A percentile compares a stretch with the other conserved stretches of the same genome.
Conservation (phyloP, 2,329 filamentous ascomycete genomes). For the Ascochyta pisi region DNA sequence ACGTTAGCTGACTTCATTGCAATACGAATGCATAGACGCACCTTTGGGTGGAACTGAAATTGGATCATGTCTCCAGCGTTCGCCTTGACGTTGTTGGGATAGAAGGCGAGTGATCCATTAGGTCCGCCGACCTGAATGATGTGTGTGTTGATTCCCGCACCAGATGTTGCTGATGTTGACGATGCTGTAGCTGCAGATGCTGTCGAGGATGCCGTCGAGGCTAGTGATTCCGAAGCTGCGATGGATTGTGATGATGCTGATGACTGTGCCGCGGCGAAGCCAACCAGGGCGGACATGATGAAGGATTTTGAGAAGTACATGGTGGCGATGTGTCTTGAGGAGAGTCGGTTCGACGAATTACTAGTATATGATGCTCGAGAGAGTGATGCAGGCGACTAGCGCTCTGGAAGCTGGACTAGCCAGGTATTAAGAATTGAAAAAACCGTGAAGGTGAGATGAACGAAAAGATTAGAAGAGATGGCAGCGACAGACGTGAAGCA, state of each 20-base stretch:
- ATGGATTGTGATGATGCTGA: conserved; percentile 18
- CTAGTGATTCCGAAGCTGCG: conserved; percentile 28
- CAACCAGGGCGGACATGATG: conserved; percentile 40
- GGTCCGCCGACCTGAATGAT: conserved; percentile 70
- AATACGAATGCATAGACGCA: conserved; percentile 25
- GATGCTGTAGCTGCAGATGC: conserved; percentile 14
- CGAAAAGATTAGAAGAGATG: conserved; percentile 39
- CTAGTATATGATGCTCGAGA: conserved; percentile 28
- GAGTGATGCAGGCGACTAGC: conserved; percentile 47
- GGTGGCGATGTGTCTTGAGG: conserved; percentile 22
- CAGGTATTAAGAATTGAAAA: conserved; percentile 48
- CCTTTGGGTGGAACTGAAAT: conserved; percentile 60
- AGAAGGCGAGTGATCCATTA: conserved; percentile 64
- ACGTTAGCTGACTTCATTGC: conserved; percentile 13
- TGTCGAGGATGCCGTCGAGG: conserved; percentile 13
- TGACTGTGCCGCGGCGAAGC: conserved; percentile 36
- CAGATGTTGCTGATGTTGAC: conserved; percentile 14
- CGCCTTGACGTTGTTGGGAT: conserved; percentile 70
- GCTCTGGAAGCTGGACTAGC: conserved; percentile 49
- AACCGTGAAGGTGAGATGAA: conserved; percentile 14
- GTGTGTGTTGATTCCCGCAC: conserved; percentile 52
- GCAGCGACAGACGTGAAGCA: conserved; percentile 35
- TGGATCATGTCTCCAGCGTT: conserved; percentile 63
- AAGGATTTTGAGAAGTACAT: conserved; percentile 48
- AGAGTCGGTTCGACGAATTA: conserved; percentile 34